Evolutionary conservation across 106 monocot genomes (phyloP).

Genomic region (Dendrobium officinale): DNA sequence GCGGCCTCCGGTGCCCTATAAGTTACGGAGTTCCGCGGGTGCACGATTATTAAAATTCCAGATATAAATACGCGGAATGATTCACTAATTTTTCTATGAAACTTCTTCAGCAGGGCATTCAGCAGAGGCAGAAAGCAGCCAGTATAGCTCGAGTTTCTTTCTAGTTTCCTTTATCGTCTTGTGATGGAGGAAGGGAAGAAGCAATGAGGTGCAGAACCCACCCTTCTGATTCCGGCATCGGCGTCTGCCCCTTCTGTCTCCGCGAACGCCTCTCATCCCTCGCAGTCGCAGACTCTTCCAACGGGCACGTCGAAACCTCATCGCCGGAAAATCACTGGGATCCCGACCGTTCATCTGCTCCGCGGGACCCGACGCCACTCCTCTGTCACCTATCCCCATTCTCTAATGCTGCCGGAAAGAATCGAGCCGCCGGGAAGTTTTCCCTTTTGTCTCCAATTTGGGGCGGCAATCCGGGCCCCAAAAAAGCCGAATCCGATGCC

Average conservation of each 20-base stretch:
- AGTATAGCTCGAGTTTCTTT: neutral
- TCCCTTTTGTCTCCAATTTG: neutral
- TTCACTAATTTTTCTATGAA: neutral
- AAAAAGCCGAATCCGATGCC: neutral
- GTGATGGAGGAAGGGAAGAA: neutral
- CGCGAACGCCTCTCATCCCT: slow-evolving; percentile 63
- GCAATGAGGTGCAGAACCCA: slow-evolving; percentile 65
- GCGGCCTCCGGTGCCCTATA: neutral
- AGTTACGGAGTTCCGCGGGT: slow-evolving; percentile 2
- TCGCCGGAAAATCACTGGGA: neutral
- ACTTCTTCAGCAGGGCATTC: neutral
- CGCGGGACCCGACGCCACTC: neutral
- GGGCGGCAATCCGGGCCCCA: neutral
- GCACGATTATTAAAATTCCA: neutral
- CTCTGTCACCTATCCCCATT: neutral
- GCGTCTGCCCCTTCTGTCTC: slow-evolving; percentile 89
- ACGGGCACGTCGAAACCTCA: neutral
- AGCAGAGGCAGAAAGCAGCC: neutral
- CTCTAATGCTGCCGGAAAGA: neutral
- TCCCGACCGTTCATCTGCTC: neutral
- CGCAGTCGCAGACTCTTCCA: slow-evolving; percentile 20
- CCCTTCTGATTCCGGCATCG: slow-evolving; percentile 34
- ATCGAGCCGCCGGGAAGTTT: neutral
- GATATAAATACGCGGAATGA: neutral
- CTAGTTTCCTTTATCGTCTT: neutral